Evolutionary conservation across 306 rosid genomes (phyloP), one percentile per base, ranked within the genome.

Genomic region (Pyrus communis): DNA sequence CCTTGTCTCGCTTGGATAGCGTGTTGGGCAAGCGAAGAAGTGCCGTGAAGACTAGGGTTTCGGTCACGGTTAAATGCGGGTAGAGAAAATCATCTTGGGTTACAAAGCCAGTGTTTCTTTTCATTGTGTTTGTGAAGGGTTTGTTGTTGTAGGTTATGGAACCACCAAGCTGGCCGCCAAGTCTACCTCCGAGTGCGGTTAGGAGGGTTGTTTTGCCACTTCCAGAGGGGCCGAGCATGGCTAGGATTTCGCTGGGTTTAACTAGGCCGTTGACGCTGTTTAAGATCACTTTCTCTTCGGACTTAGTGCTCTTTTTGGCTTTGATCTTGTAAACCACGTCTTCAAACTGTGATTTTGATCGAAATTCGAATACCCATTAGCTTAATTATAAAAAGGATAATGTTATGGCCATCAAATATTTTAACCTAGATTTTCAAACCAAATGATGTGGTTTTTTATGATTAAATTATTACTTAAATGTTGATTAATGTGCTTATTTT

Each of bases 201-300:
- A 93, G 75, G 1, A 93, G 85, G 3, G 98, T 91, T 13, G 98
- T 93, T 83, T 93, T 93, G 64, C 98, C 98, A 25, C 95, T 89
- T 17, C 98, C 98, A 0, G 98, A 93, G 21, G 98, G 98, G 23
- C 98, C 98, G 13, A 93, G 40, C 94, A 91, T 91, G 28, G 96
- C 98, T 23, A 93, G 73, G 74, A 93, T 81, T 68, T 93, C 96
- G 8, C 95, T 96, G 0, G 93, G 93, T 62, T 82, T 33, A n/a
- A 88, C 95, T n/a, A 81, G 67, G 0, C 98, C 96, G 1, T 80
- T 79, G 11, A 91, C 59, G 45, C 91, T 86, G 55, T 86, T 93
- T 15, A 93, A 58, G 7, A 93, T 91, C 28, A 71, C 27, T 78
- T 84, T 91, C 75, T 85, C 95, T 49, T 79, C 78, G 1, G 75